Conservation (phyloP, 345 rosid genomes). For the Eucalyptus melliodora region DNA sequence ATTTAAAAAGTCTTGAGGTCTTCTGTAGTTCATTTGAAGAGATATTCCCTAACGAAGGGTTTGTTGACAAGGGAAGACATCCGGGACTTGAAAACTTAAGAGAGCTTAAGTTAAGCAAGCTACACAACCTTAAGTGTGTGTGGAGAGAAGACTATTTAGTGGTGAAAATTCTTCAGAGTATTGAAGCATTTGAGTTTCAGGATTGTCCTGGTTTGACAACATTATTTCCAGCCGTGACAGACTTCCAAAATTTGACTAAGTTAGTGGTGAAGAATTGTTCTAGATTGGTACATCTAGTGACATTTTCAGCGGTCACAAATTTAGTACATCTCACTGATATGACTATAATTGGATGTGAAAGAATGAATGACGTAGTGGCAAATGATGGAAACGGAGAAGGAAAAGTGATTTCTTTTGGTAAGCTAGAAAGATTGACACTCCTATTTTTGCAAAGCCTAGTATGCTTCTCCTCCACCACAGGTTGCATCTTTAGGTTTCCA, state of each 20-base stretch:
- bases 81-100: accelerated
- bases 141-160: not conserved
- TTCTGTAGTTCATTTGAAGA: not conserved
- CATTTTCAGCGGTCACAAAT: not conserved
- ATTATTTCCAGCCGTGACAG: not conserved
- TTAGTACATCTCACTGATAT: not conserved
- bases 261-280: not conserved
- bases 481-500: not conserved
- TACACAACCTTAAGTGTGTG: not conserved
- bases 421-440: not conserved
- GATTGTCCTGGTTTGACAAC: not conserved
- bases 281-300: not conserved
- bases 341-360: not conserved
- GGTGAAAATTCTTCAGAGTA: not conserved
- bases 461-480: not conserved
- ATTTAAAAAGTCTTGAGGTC: not conserved
- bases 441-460: not conserved
- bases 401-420: not conserved
- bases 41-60: not conserved
- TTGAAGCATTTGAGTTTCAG: not conserved
- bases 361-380: not conserved
- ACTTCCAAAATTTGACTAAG: not conserved
- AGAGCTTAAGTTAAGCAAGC: not conserved
- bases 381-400: not conserved
- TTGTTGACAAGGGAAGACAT: not conserved